Base-by-base conservation (phyloP, 2,329 filamentous ascomycete species). In the Furcasterigmium furcatum region DNA sequence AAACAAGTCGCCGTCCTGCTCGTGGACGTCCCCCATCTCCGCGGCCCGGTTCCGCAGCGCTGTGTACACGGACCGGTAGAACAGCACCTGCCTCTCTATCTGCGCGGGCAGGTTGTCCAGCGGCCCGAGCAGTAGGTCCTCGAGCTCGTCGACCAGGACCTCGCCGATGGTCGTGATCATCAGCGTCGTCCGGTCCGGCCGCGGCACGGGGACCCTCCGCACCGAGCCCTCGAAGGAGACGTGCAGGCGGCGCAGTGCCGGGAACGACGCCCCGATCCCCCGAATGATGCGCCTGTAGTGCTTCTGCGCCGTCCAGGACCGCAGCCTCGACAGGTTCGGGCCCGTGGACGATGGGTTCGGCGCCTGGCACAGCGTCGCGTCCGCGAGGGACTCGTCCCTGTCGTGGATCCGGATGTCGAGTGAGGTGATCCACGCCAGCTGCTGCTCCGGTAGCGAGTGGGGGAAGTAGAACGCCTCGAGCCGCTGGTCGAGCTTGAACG, bases 401-500 rank as follows among this genome's bases (percentile, higher is more conserved):
- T 50, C 49, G 16, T 47, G 47, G 24, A 51, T 50, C 5, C 49
- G 44, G n/a, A 51, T 35, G n/a, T 51, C 47, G 18, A 51, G 35
- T 19, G 49, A 51, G 14, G 49, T 51, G 38, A 51, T 50, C 47
- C 49, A 51, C 5, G 36, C 27, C 0, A 50, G 43, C 2, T 50
- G 45, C n/a, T 41, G 25, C 39, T 40, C 34, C 2, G 45, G 25
- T 2, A 51, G 34, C 10, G 42, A 34, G 24, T 43, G 42, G 4
- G 45, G 49, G 13, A 51, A 51, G 21, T 51, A 51, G 41, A 51
- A 45, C 14, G 47, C 42, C 24, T 51, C 47, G 6, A 51, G 45
- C 24, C 43, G 42, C 45, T 51, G 49, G 38, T 51, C 49, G 2
- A 51, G 42, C 22, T 51, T 51, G 45, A 51, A 51, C 2, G 49